Conservation (phyloP, 2,329 filamentous ascomycete species). For the Claviceps monticola region DNA sequence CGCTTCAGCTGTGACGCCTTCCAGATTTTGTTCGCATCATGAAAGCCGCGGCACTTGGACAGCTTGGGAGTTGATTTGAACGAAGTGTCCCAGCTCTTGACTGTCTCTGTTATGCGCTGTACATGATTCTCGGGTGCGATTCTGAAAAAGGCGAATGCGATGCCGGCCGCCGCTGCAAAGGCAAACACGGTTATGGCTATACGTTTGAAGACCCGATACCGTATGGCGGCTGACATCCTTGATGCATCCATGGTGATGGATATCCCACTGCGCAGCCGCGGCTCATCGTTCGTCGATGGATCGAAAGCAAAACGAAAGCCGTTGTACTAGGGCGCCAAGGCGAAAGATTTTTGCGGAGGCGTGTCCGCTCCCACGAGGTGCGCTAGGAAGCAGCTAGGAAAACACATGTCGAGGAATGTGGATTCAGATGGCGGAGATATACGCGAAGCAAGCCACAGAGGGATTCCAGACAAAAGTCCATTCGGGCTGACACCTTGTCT, state of each 20-base stretch:
- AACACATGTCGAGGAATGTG: no score
- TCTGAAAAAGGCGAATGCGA: neutral
- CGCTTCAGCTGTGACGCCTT: slow-evolving; percentile 13
- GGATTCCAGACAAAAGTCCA: no score
- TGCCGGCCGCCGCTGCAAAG: neutral
- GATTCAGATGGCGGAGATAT: no score
- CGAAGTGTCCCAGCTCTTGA: neutral
- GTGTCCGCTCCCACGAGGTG: neutral
- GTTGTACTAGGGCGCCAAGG: neutral
- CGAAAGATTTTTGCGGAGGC: neutral
- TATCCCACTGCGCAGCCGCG: neutral
- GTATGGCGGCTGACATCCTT: neutral
- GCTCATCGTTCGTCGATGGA: neutral
- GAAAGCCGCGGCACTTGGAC: slow-evolving; percentile 1
- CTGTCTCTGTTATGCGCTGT: neutral
- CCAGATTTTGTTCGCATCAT: slow-evolving; percentile 9
- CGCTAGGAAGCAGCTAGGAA: no score
- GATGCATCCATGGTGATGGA: slow-evolving; percentile 1
- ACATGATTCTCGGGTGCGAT: slow-evolving; percentile 2
- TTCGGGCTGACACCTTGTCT: no score
- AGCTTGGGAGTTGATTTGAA: neutral
- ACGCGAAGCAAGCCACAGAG: no score
- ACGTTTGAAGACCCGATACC: slow-evolving; percentile 1
- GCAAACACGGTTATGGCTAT: slow-evolving; percentile 1
- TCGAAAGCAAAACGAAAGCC: neutral